phyloP scores from a whole-genome alignment of 2,329 filamentous ascomycete genomes.

The Sarocladiaceae sp. region DNA sequence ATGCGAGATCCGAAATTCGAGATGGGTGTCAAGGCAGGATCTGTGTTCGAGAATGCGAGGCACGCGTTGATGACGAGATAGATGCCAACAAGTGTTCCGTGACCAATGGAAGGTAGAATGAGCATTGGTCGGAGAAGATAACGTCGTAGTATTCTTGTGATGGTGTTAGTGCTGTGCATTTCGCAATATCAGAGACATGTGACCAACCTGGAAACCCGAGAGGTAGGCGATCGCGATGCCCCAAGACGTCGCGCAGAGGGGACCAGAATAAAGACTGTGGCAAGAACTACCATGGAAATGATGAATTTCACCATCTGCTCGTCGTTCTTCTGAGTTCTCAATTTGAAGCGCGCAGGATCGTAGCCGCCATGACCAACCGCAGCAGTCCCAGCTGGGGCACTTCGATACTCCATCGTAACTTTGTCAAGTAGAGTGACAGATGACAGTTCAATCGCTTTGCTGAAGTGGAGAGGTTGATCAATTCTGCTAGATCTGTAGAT shows the following conservation, averaged over 20 bases:
- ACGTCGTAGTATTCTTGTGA: background rate
- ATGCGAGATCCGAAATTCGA: constrained; percentile 33
- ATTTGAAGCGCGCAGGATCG: background rate
- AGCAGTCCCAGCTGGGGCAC: background rate
- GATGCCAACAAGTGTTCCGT: constrained; percentile 22
- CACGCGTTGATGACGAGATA: constrained; percentile 31
- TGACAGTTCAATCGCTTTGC: too few relatives aligned
- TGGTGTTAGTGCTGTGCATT: too few relatives aligned
- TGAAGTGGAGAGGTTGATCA: too few relatives aligned
- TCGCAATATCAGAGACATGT: too few relatives aligned
- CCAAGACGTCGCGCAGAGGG: background rate
- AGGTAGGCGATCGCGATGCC: background rate
- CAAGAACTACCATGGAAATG: background rate
- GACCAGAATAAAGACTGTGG: background rate
- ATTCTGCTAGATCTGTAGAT: too few relatives aligned
- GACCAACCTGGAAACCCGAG: background rate
- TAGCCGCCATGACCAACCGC: background rate
- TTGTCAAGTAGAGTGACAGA: too few relatives aligned
- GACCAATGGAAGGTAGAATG: constrained; percentile 27
- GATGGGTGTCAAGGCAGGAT: constrained; percentile 24
- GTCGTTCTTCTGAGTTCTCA: constrained; percentile 2
- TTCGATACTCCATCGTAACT: background rate
- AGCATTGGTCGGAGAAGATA: constrained; percentile 4
- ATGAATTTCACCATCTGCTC: constrained; percentile 5
- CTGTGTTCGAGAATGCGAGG: constrained; percentile 27